A percentile compares a stretch with the other conserved stretches of the same genome.
These are phyloP conservation scores for Meyerozyma carpophila DNA, from an alignment of 1,139 yeast species.

Conservation along the genomic window DNA sequence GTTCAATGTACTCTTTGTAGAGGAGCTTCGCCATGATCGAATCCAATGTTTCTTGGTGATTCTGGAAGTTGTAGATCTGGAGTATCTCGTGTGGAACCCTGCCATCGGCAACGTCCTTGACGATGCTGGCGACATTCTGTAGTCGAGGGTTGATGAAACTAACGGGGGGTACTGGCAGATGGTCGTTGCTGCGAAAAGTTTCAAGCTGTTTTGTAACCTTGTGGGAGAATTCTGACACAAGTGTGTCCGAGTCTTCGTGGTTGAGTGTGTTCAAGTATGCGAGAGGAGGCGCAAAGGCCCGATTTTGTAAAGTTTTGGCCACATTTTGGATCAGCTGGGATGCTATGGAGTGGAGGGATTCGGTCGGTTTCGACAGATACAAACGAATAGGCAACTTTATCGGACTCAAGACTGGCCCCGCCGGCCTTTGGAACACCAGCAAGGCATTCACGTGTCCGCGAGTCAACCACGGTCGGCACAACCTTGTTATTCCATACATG, in stretches of 20 bases:
- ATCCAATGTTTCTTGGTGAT: slow-evolving; percentile 16
- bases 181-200: slow-evolving; percentile 1
- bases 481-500: background rate
- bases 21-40: slow-evolving; percentile 20
- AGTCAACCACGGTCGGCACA: background rate
- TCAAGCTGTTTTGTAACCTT: slow-evolving; percentile 4
- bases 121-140: slow-evolving; percentile 14
- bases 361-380: background rate
- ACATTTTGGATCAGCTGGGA: background rate
- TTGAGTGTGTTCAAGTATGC: slow-evolving; percentile 6
- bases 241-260: slow-evolving; percentile 2
- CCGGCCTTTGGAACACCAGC: background rate
- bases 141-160: slow-evolving; percentile 30
- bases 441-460: background rate
- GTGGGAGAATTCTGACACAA: slow-evolving; percentile 3
- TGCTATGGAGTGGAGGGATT: background rate
- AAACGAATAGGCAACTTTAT: background rate
- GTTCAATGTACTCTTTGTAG: slow-evolving; percentile 17
- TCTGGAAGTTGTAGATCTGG: slow-evolving; percentile 11
- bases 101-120: slow-evolving; percentile 15
- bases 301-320: background rate
- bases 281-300: slow-evolving; percentile 6
- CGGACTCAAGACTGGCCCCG: background rate
- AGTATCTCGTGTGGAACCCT: slow-evolving; percentile 17
- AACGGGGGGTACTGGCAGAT: slow-evolving; percentile 6